These are phyloP conservation scores for Oryza longistaminata DNA, from an alignment of 176 grass and related monocot species.

Conservation along the genomic window DNA sequence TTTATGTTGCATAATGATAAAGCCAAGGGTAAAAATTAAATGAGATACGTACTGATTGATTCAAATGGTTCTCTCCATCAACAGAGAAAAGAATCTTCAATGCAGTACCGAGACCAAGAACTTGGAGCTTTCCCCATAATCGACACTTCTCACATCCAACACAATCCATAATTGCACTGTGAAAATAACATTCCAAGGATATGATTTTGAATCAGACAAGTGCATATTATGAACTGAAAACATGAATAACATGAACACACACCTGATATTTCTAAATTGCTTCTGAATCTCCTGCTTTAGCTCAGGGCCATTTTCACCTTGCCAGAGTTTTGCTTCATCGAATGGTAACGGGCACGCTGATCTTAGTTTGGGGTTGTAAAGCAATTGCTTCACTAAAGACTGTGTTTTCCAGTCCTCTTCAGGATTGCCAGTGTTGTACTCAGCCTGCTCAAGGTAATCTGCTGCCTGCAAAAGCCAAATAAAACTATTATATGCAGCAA, in stretches of 20 bases:
- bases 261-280: slow-evolving; percentile 98
- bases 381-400: slow-evolving; percentile 71
- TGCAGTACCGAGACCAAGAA: slow-evolving; percentile 96
- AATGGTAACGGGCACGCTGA: slow-evolving; percentile 80
- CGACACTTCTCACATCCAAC: slow-evolving; percentile 98
- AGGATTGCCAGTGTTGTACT: slow-evolving; percentile 87
- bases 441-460: slow-evolving; percentile 93
- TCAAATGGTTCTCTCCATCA: slow-evolving; percentile 49
- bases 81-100: slow-evolving; percentile 92
- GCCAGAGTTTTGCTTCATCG: slow-evolving; percentile 91
- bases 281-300: slow-evolving; percentile 79
- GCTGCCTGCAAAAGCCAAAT: slow-evolving; percentile 64
- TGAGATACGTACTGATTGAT: slow-evolving; percentile 61
- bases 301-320: slow-evolving; percentile 90
- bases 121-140: slow-evolving; percentile 97
- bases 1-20: not conserved
- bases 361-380: slow-evolving; percentile 73
- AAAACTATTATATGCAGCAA: slow-evolving; percentile 17
- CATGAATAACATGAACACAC: not conserved
- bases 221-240: not conserved
- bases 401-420: slow-evolving; percentile 83
- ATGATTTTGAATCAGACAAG: not conserved
- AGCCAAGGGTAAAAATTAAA: not conserved
- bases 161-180: slow-evolving; percentile 90
- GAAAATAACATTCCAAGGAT: slow-evolving; percentile 11